Conservation (phyloP, 78 protist species). For the Trichosphaerium sp. region DNA sequence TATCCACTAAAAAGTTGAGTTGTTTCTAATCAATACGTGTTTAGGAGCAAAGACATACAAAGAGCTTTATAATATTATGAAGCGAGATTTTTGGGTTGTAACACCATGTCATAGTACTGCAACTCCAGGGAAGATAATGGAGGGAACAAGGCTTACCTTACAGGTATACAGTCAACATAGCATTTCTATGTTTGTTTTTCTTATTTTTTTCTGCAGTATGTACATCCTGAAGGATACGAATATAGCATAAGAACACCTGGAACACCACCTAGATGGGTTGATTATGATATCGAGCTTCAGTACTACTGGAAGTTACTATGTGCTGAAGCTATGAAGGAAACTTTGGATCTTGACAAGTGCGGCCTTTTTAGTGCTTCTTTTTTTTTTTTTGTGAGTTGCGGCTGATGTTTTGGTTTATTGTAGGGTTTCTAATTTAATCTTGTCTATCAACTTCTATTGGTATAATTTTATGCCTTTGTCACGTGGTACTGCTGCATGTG, state of each 20-base stretch:
- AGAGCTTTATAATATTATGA: constrained; percentile 10
- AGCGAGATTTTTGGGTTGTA: constrained; percentile 50
- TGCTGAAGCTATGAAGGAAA: not conserved
- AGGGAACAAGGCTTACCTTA: constrained; percentile 60
- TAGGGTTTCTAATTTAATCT: not conserved
- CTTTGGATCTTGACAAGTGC: too few species aligned
- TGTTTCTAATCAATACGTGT: not conserved
- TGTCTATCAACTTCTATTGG: constrained; percentile 52
- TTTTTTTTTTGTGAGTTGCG: too few species aligned
- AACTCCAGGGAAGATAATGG: constrained; percentile 8
- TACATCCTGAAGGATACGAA: constrained; percentile 43
- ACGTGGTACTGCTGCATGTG: constrained; percentile 59
- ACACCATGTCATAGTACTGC: constrained; percentile 43
- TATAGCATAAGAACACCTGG: constrained; percentile 60
- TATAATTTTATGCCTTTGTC: constrained; percentile 70
- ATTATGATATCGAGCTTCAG: constrained; percentile 33
- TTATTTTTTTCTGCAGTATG: constrained; percentile 1
- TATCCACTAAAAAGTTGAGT: not conserved
- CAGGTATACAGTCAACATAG: not conserved
- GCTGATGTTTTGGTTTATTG: not conserved
- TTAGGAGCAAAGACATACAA: not conserved
- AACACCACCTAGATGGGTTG: constrained; percentile 56
- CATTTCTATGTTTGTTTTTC: not conserved
- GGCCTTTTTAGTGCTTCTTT: too few species aligned
- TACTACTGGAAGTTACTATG: not conserved